Conservation (phyloP, 805 yeast species). For the Lipomyces chichibuensis region DNA sequence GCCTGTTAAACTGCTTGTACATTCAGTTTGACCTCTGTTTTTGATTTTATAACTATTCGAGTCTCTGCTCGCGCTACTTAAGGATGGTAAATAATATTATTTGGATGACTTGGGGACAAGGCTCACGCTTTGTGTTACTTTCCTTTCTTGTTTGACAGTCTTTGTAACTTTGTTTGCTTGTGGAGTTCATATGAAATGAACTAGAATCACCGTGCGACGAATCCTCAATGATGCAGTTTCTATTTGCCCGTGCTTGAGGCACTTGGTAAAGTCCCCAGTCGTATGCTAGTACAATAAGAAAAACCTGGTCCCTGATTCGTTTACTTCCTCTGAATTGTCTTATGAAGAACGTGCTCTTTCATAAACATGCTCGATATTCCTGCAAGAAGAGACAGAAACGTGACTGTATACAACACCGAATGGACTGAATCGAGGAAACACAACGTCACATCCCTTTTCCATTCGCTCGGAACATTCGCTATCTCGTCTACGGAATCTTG, state of each 20-base stretch:
- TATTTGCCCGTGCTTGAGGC: not conserved
- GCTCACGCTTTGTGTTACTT: no score
- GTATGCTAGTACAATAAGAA: not conserved
- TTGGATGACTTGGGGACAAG: no score
- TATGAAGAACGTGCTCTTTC: conserved; percentile 33
- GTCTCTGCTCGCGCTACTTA: no score
- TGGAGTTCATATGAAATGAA: not conserved
- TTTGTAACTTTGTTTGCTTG: no score
- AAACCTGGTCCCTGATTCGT: not conserved
- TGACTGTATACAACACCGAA: conserved; percentile 27
- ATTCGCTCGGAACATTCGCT: conserved; percentile 21
- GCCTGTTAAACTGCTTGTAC: no score
- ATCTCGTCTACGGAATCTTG: conserved; percentile 32
- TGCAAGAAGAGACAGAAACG: conserved; percentile 26
- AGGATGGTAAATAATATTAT: no score
- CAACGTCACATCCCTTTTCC: conserved; percentile 15
- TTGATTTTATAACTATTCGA: no score
- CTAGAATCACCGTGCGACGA: not conserved
- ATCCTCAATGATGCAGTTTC: not conserved
- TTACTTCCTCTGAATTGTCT: conserved; percentile 13
- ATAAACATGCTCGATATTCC: conserved; percentile 27
- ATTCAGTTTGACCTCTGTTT: not conserved
- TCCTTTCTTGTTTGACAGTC: no score
- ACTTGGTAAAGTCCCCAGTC: not conserved
- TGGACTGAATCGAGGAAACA: conserved; percentile 31